Evolutionary conservation across 371 early-diverging fungal species (phyloP).

Genomic region (Choanephora cucurbitarum): DNA sequence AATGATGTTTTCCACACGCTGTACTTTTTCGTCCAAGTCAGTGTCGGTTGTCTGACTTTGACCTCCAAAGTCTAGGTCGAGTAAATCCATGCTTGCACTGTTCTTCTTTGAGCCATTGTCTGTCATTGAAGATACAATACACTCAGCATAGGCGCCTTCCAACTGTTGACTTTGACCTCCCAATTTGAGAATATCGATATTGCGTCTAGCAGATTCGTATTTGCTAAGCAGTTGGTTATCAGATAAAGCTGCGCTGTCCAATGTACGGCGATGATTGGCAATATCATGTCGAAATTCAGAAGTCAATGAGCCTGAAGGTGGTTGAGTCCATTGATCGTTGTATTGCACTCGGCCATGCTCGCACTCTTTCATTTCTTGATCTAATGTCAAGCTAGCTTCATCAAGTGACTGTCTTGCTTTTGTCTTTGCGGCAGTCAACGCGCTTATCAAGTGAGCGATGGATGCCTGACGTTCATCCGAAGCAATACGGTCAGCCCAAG

Average conservation of each 20-base stretch:
- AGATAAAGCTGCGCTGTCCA: slow-evolving; percentile 77
- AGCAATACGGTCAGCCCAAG: slow-evolving; percentile 66
- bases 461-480: slow-evolving; percentile 42
- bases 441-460: slow-evolving; percentile 57
- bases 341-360: slow-evolving; percentile 76
- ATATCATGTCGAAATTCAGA: slow-evolving; percentile 77
- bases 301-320: slow-evolving; percentile 77
- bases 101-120: slow-evolving; percentile 25
- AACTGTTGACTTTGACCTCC: slow-evolving; percentile 63
- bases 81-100: slow-evolving; percentile 42
- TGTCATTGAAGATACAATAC: slow-evolving; percentile 33
- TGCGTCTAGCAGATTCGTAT: slow-evolving; percentile 55
- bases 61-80: slow-evolving; percentile 65
- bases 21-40: slow-evolving; percentile 49
- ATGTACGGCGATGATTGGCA: slow-evolving; percentile 72
- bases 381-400: slow-evolving; percentile 64
- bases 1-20: slow-evolving; percentile 69
- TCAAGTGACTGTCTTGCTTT: slow-evolving; percentile 65
- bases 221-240: slow-evolving; percentile 66
- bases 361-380: slow-evolving; percentile 86
- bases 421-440: slow-evolving; percentile 62
- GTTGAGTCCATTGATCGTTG: slow-evolving; percentile 82
- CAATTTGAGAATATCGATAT: slow-evolving; percentile 58
- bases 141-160: slow-evolving; percentile 64
- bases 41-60: slow-evolving; percentile 28